These are phyloP conservation scores for Vigna angularis DNA, from an alignment of 306 rosid genomes.

Conservation along the genomic window DNA sequence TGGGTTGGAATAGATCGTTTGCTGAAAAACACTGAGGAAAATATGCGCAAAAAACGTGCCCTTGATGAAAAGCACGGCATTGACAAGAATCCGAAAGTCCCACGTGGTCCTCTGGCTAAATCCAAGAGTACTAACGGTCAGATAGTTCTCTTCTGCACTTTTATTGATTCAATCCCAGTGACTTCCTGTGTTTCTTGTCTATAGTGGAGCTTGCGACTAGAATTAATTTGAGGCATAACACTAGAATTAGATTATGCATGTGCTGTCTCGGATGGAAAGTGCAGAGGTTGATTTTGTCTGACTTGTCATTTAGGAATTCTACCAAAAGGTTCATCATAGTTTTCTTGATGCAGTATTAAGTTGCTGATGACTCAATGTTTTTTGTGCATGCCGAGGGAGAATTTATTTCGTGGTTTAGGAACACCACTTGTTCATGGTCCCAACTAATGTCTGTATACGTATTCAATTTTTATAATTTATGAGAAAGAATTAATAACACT, in stretches of 20 bases:
- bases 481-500: neutral
- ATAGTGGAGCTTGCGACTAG: slow-evolving; percentile 4
- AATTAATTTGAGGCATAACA: neutral
- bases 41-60: slow-evolving; percentile 52
- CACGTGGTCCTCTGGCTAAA: slow-evolving; percentile 50
- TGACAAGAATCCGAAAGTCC: slow-evolving; percentile 55
- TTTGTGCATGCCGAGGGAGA: slow-evolving; percentile 17
- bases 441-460: neutral
- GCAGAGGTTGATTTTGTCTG: slow-evolving; percentile 26
- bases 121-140: slow-evolving; percentile 57
- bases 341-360: slow-evolving; percentile 30
- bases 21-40: slow-evolving; percentile 70
- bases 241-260: neutral
- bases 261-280: neutral
- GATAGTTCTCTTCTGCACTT: slow-evolving; percentile 40
- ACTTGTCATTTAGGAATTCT: neutral
- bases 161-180: neutral
- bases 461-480: neutral
- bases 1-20: slow-evolving; percentile 76
- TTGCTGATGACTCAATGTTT: slow-evolving; percentile 9
- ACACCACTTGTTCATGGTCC: neutral
- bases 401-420: neutral
- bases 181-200: slow-evolving; percentile 5
- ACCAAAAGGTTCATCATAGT: slow-evolving; percentile 9
- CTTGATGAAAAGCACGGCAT: slow-evolving; percentile 44